Conservation (phyloP, 2,329 filamentous ascomycete genomes). For the Lasiodiplodia hormozganensis region DNA sequence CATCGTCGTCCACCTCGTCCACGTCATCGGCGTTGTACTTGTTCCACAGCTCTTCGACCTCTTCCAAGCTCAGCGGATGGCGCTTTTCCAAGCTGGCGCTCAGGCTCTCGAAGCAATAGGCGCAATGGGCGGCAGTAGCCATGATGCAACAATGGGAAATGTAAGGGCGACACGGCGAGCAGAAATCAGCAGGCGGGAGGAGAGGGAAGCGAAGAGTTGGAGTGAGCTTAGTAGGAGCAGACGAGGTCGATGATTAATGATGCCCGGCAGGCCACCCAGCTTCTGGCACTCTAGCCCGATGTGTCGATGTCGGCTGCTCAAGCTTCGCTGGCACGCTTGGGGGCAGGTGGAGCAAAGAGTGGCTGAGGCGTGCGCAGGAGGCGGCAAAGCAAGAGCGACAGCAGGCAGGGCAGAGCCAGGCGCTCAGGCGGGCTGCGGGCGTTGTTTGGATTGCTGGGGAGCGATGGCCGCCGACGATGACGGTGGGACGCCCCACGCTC, state of each 20-base stretch:
- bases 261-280: slow-evolving; percentile 22
- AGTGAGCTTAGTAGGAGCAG: slow-evolving; percentile 2
- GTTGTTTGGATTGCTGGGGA: not conserved
- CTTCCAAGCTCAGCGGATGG: slow-evolving; percentile 68
- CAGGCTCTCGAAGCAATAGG: slow-evolving; percentile 91
- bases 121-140: slow-evolving; percentile 85
- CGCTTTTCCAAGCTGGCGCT: slow-evolving; percentile 76
- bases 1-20: slow-evolving; percentile 42
- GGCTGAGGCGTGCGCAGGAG: not conserved
- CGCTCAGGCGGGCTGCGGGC: slow-evolving; percentile 21
- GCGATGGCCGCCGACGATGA: slow-evolving; percentile 9
- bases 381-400: slow-evolving; percentile 6
- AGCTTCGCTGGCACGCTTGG: slow-evolving; percentile 23
- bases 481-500: slow-evolving; percentile 8
- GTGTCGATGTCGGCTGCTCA: slow-evolving; percentile 14
- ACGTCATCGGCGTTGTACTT: slow-evolving; percentile 50
- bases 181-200: not conserved
- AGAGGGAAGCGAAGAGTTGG: not conserved
- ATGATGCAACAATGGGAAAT: slow-evolving; percentile 55
- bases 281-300: slow-evolving; percentile 22
- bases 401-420: slow-evolving; percentile 16
- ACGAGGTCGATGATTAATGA: slow-evolving; percentile 17
- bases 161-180: not conserved
- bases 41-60: slow-evolving; percentile 74
- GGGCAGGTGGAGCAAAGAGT: slow-evolving; percentile 7